Percentiles rank a stretch among this genome's conserved stretches.
These are phyloP conservation scores for Sorghum bicolor DNA, from an alignment of 176 grass and related monocot genomes.

Conservation along the genomic window DNA sequence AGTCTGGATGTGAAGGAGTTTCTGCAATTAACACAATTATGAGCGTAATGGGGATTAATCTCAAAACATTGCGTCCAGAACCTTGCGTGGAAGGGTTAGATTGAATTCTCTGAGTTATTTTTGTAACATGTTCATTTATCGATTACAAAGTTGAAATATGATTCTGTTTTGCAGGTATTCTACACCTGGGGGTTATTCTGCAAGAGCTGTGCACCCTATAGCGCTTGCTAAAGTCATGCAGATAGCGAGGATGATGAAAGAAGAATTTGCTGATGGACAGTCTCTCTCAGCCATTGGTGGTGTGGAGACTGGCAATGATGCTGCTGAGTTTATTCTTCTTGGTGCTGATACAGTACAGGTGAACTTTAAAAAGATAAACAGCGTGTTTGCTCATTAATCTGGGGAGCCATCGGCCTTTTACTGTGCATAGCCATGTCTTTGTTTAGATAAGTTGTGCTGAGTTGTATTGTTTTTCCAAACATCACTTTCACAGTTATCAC, in stretches of 20 bases:
- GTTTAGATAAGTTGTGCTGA: background rate
- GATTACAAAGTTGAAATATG: slow-evolving; percentile 11
- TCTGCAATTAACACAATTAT: slow-evolving; percentile 98
- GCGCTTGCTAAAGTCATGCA: slow-evolving; percentile 96
- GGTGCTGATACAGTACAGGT: slow-evolving; percentile 98
- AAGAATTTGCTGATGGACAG: slow-evolving; percentile 64
- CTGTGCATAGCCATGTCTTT: background rate
- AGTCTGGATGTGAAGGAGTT: slow-evolving; percentile 88
- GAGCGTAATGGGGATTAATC: slow-evolving; percentile 97
- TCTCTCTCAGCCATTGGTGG: slow-evolving; percentile 93
- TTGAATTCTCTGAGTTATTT: slow-evolving; percentile 20
- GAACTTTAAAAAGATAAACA: background rate
- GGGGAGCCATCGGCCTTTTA: background rate
- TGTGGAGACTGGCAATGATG: slow-evolving; percentile 85
- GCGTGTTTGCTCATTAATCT: background rate
- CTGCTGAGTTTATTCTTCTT: slow-evolving; percentile 91
- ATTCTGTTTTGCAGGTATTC: slow-evolving; percentile 62
- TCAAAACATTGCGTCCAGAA: slow-evolving; percentile 83
- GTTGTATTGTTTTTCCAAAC: slow-evolving; percentile 5
- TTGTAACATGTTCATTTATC: background rate
- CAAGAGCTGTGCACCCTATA: slow-evolving; percentile 92
- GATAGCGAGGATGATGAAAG: slow-evolving; percentile 87
- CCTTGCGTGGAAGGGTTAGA: slow-evolving; percentile 92
- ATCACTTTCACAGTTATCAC: slow-evolving; percentile 11
- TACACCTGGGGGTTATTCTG: slow-evolving; percentile 93